Percentiles rank a stretch among this genome's conserved stretches.
phyloP scores from a whole-genome alignment of 371 early-diverging fungal species.

The Haplosporangium sp. region DNA sequence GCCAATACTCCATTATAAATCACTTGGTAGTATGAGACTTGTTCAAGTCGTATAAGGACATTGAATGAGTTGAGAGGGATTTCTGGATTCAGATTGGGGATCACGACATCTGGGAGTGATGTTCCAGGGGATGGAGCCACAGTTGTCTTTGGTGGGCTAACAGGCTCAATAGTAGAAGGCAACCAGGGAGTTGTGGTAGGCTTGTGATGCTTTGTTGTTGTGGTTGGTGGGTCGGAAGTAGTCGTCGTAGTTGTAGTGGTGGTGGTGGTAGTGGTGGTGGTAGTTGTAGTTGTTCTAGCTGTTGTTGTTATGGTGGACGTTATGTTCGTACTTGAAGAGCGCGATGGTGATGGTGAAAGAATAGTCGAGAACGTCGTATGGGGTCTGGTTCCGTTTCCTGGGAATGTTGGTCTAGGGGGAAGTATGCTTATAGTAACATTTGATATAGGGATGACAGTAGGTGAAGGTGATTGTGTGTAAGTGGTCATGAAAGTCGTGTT shows the following conservation, averaged over 20 bases:
- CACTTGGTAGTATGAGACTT: slow-evolving; percentile 52
- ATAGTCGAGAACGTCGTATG: background rate
- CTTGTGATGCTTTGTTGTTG: slow-evolving; percentile 5
- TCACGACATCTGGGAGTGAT: slow-evolving; percentile 46
- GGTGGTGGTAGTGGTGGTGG: background rate
- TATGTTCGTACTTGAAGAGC: background rate
- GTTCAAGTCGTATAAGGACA: slow-evolving; percentile 38
- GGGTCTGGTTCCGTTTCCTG: too few species aligned
- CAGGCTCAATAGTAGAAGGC: slow-evolving; percentile 39
- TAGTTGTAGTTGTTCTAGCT: slow-evolving; percentile 1
- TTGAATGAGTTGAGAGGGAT: slow-evolving; percentile 39
- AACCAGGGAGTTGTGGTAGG: slow-evolving; percentile 47
- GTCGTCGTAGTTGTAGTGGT: slow-evolving; percentile 1
- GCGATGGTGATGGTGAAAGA: background rate
- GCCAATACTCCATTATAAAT: slow-evolving; percentile 45
- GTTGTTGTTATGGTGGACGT: background rate
- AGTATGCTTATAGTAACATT: too few species aligned
- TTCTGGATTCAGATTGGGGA: slow-evolving; percentile 35
- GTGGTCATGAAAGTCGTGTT: background rate
- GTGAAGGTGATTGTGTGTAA: too few species aligned
- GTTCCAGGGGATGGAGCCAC: slow-evolving; percentile 35
- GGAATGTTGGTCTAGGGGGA: too few species aligned
- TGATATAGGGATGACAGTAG: too few species aligned
- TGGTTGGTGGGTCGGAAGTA: slow-evolving; percentile 14
- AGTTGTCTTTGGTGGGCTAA: slow-evolving; percentile 28